Evolutionary conservation across 495 filamentous ascomycete genomes (phyloP).

Genomic region (Barbatosphaeria neglecta): DNA sequence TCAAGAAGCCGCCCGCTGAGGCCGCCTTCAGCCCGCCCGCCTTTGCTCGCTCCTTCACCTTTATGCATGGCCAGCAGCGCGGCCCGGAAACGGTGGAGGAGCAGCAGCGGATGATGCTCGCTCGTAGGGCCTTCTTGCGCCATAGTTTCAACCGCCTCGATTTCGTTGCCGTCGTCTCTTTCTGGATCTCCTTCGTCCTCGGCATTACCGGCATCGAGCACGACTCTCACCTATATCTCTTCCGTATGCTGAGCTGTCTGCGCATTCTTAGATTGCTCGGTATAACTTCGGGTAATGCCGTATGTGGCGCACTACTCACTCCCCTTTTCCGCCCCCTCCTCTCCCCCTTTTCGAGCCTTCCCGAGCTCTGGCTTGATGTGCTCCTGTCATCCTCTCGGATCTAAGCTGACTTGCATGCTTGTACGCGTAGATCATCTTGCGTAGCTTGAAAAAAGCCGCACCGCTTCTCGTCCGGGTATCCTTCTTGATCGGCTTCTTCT

Average conservation of each 20-base stretch:
- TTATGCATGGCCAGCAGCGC: conserved; percentile 45
- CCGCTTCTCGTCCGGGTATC: conserved; percentile 90
- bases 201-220: conserved; percentile 55
- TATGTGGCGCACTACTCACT: conserved; percentile 30
- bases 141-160: conserved; percentile 94
- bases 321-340: not conserved
- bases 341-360: no score
- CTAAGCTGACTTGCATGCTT: conserved; percentile 12
- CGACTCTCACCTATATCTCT: conserved; percentile 66
- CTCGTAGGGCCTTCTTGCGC: conserved; percentile 82
- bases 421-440: conserved; percentile 61
- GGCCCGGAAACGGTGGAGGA: conserved; percentile 57
- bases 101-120: conserved; percentile 72
- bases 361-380: no score
- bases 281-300: conserved; percentile 82
- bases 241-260: conserved; percentile 90
- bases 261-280: conserved; percentile 80
- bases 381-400: no score
- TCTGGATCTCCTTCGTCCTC: conserved; percentile 80
- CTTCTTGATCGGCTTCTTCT: conserved; percentile 96
- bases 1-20: conserved; percentile 28
- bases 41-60: conserved; percentile 74
- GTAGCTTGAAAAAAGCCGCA: conserved; percentile 90
- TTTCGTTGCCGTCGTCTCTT: conserved; percentile 91
- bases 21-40: conserved; percentile 51